Evolutionary conservation across 2,329 filamentous ascomycete genomes (phyloP).

Genomic region (Chlorencoelia australis): DNA sequence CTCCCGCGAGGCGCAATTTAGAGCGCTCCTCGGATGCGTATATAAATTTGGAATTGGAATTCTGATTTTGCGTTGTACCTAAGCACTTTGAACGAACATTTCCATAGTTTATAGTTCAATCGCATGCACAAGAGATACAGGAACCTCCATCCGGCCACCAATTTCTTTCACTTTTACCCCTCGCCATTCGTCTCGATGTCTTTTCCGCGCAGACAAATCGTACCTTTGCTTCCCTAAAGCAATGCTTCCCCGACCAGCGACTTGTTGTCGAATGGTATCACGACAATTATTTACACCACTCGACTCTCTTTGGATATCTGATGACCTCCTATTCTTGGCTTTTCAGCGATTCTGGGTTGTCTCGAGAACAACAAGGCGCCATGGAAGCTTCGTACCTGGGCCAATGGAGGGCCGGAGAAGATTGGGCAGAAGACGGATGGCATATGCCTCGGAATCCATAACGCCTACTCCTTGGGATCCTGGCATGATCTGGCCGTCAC

Average conservation of each 20-base stretch:
- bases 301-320: conserved; percentile 49
- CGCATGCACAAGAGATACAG: too few relatives aligned
- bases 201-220: too few relatives aligned
- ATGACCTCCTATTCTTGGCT: conserved; percentile 41
- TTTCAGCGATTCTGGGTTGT: conserved; percentile 36
- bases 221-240: too few relatives aligned
- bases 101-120: too few relatives aligned
- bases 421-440: conserved; percentile 26
- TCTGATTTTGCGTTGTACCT: too few relatives aligned
- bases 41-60: too few relatives aligned
- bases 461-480: conserved; percentile 11
- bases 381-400: conserved; percentile 29
- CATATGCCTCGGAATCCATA: conserved; percentile 17
- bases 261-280: conserved; percentile 41
- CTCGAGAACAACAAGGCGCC: conserved; percentile 22
- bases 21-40: too few relatives aligned
- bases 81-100: too few relatives aligned
- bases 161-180: too few relatives aligned
- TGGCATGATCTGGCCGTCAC: conserved; percentile 15
- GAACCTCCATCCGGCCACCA: too few relatives aligned
- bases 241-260: conserved; percentile 38
- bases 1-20: too few relatives aligned
- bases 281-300: conserved; percentile 29
- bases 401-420: conserved; percentile 26
- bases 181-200: too few relatives aligned